Percentiles rank a stretch among this genome's conserved stretches.
These are phyloP conservation scores for Ceratocystis lukuohia DNA, from an alignment of 2,329 filamentous ascomycete genomes.

Conservation along the genomic window DNA sequence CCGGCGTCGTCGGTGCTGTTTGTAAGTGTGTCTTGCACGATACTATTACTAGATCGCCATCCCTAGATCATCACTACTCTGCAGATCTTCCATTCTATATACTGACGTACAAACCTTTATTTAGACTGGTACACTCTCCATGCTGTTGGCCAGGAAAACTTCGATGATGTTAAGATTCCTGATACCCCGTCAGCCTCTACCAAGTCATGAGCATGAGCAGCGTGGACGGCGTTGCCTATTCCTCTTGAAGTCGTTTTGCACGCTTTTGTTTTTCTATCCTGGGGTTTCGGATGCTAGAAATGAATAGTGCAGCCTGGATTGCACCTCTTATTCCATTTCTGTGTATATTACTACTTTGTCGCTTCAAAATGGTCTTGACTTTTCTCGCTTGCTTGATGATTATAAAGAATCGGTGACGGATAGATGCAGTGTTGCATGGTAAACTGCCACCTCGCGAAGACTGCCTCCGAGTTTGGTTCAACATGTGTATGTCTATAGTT, in stretches of 20 bases:
- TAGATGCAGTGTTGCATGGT: too few relatives aligned
- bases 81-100: neutral
- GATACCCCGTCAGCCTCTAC: conserved; percentile 40
- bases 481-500: too few relatives aligned
- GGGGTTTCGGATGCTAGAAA: neutral
- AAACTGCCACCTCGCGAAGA: too few relatives aligned
- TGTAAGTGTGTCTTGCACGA: conserved; percentile 47
- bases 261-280: neutral
- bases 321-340: neutral
- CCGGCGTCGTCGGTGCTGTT: conserved; percentile 64
- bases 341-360: neutral
- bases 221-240: conserved; percentile 20
- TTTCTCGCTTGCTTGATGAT: neutral
- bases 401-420: too few relatives aligned
- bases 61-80: neutral
- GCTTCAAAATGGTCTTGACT: neutral
- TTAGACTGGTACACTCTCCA: conserved; percentile 53
- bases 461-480: too few relatives aligned
- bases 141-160: conserved; percentile 90
- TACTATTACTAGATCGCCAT: neutral
- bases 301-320: neutral
- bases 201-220: conserved; percentile 28
- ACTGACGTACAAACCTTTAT: neutral
- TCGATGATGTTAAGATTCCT: conserved; percentile 87
- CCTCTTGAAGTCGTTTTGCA: neutral